Percentiles rank a stretch among this genome's conserved stretches.
Conservation (phyloP, 1,139 yeast species). For the Hyphopichia wangnamkhiaoensis region DNA sequence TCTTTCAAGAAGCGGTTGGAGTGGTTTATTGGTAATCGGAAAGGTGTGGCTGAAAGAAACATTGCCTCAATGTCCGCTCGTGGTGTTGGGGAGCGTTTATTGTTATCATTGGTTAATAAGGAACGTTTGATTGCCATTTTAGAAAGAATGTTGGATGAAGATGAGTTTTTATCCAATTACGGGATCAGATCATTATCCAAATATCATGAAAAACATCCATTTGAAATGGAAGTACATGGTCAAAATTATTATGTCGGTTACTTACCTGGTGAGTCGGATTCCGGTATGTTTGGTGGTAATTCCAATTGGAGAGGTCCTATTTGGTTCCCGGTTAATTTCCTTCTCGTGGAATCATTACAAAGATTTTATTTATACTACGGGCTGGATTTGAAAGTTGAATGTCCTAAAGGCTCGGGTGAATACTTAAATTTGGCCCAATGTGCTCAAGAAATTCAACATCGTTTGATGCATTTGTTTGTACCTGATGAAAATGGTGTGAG, state of each 20-base stretch:
- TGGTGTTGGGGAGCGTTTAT: conserved; percentile 84
- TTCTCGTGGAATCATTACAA: conserved; percentile 85
- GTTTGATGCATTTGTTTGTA: conserved; percentile 77
- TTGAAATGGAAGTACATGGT: conserved; percentile 83
- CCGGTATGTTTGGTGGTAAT: conserved; percentile 96
- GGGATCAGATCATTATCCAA: conserved; percentile 92
- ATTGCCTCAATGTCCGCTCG: conserved; percentile 85
- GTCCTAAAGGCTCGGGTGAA: conserved; percentile 87
- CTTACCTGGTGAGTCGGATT: conserved; percentile 90
- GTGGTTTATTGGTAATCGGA: conserved; percentile 81
- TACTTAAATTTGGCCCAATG: conserved; percentile 84
- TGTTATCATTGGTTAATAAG: conserved; percentile 79
- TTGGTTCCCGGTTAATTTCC: conserved; percentile 94
- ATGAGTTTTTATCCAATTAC: conserved; percentile 81
- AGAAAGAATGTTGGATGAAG: conserved; percentile 82
- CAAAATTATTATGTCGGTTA: conserved; percentile 72
- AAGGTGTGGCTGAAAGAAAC: conserved; percentile 76
- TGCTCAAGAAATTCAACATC: conserved; percentile 88
- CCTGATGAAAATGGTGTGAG: conserved; percentile 73
- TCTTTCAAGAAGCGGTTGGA: conserved; percentile 81
- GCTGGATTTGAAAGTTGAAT: conserved; percentile 80
- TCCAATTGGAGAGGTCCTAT: conserved; percentile 99
- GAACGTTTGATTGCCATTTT: conserved; percentile 79
- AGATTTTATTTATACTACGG: conserved; percentile 91
- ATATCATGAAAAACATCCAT: conserved; percentile 84